Percentiles rank a stretch among this genome's conserved stretches.
Evolutionary conservation across 2,329 filamentous ascomycete species (phyloP).

Genomic region (Trichophyton rubrum): DNA sequence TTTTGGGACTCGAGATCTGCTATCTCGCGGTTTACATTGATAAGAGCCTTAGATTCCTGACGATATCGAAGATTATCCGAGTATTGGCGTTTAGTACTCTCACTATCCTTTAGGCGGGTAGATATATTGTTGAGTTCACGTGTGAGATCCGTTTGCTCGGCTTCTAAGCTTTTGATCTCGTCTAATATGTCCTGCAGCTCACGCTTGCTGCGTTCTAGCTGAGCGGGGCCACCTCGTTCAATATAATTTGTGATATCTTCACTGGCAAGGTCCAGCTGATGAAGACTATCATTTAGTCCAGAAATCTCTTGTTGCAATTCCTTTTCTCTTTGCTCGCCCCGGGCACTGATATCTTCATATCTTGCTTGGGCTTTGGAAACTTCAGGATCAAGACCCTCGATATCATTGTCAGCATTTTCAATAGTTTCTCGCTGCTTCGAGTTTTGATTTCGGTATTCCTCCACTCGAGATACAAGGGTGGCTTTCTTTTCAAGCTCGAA

Average conservation of each 20-base stretch:
- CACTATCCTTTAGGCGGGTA: slow-evolving; percentile 63
- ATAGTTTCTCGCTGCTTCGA: slow-evolving; percentile 57
- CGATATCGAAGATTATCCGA: slow-evolving; percentile 79
- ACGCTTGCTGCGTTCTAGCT: slow-evolving; percentile 55
- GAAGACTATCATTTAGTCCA: slow-evolving; percentile 58
- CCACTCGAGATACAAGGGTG: slow-evolving; percentile 56
- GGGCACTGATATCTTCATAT: slow-evolving; percentile 62
- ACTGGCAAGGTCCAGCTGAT: slow-evolving; percentile 63
- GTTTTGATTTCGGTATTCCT: slow-evolving; percentile 58
- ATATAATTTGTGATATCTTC: slow-evolving; percentile 69
- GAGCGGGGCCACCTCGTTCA: slow-evolving; percentile 58
- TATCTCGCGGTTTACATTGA: slow-evolving; percentile 58
- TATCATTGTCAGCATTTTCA: slow-evolving; percentile 55
- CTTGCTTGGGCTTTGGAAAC: slow-evolving; percentile 62
- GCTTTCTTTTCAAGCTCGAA: slow-evolving; percentile 73
- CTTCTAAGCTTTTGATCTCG: slow-evolving; percentile 52
- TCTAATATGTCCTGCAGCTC: slow-evolving; percentile 57
- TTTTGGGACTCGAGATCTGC: slow-evolving; percentile 62
- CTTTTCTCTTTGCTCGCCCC: slow-evolving; percentile 60
- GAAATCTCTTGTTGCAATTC: slow-evolving; percentile 59
- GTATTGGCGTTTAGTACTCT: slow-evolving; percentile 75
- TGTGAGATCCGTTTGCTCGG: slow-evolving; percentile 54
- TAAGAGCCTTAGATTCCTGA: slow-evolving; percentile 56
- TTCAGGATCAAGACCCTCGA: slow-evolving; percentile 62
- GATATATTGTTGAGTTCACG: slow-evolving; percentile 64